A percentile compares a stretch with the other conserved stretches of the same genome.
phyloP scores from a whole-genome alignment of 2,329 filamentous ascomycete genomes.

The Westerdykella ornata region DNA sequence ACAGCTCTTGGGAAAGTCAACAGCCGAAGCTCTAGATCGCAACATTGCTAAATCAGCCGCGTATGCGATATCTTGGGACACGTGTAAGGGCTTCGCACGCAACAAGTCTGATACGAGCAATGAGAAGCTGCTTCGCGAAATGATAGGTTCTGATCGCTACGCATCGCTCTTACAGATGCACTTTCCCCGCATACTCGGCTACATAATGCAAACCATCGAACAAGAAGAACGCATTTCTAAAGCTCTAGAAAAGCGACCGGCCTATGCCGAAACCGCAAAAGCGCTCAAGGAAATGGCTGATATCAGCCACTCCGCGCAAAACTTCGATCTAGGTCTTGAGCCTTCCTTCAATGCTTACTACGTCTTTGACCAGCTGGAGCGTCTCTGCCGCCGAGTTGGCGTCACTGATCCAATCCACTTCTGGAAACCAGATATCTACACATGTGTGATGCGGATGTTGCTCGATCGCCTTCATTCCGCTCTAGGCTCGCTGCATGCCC shows the following conservation, averaged over 20 bases:
- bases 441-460: conserved; percentile 67
- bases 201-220: conserved; percentile 64
- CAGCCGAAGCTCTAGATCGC: conserved; percentile 41
- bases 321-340: conserved; percentile 72
- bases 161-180: conserved; percentile 57
- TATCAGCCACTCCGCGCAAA: conserved; percentile 58
- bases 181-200: conserved; percentile 69
- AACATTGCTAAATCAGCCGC: conserved; percentile 75
- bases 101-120: conserved; percentile 47
- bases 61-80: conserved; percentile 76
- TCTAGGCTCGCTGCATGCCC: conserved; percentile 78
- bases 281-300: conserved; percentile 63
- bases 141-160: conserved; percentile 62
- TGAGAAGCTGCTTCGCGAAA: conserved; percentile 60
- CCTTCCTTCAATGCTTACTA: conserved; percentile 77
- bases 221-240: conserved; percentile 27
- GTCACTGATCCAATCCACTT: conserved; percentile 54
- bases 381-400: conserved; percentile 65
- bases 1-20: conserved; percentile 28
- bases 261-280: conserved; percentile 54
- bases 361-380: conserved; percentile 65
- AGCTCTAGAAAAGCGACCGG: conserved; percentile 53
- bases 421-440: conserved; percentile 70
- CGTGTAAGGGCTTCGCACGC: conserved; percentile 40
- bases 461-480: conserved; percentile 76